Conservation (phyloP, 2,329 filamentous ascomycete species). For the Stachybotrys chartarum region DNA sequence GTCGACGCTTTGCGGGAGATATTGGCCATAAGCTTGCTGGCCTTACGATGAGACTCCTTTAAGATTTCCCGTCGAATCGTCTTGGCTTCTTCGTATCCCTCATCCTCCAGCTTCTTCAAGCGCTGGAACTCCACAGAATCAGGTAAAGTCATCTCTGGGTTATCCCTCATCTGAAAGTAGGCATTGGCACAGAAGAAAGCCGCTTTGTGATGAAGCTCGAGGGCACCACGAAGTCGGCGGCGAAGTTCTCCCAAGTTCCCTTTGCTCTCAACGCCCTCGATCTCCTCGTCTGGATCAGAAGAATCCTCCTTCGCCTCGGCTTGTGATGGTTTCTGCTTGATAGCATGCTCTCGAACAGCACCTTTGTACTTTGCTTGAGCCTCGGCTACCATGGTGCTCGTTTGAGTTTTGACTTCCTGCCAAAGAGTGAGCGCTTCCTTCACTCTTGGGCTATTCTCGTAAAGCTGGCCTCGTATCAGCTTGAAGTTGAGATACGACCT, state of each 20-base stretch:
- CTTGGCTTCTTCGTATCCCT: slow-evolving; percentile 74
- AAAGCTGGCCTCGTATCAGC: slow-evolving; percentile 67
- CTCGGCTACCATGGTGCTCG: slow-evolving; percentile 48
- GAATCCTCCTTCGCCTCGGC: slow-evolving; percentile 5
- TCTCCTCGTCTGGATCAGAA: slow-evolving; percentile 23
- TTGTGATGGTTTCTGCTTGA: background rate
- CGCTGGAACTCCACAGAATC: slow-evolving; percentile 59
- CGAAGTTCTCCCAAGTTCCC: slow-evolving; percentile 50
- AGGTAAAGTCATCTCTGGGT: slow-evolving; percentile 54
- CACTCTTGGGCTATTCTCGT: slow-evolving; percentile 66
- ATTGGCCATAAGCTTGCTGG: slow-evolving; percentile 48
- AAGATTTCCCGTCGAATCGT: slow-evolving; percentile 70
- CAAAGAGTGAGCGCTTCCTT: slow-evolving; percentile 65
- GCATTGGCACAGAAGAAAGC: slow-evolving; percentile 81
- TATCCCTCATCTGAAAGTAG: slow-evolving; percentile 74
- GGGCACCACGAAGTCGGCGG: slow-evolving; percentile 58
- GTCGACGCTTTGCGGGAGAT: slow-evolving; percentile 46
- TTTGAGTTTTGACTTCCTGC: slow-evolving; percentile 46
- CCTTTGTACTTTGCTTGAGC: slow-evolving; percentile 53
- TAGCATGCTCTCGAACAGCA: slow-evolving; percentile 32
- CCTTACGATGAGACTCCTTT: slow-evolving; percentile 35
- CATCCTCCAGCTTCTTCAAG: slow-evolving; percentile 63
- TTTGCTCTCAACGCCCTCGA: slow-evolving; percentile 23
- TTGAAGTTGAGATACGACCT: slow-evolving; percentile 56
- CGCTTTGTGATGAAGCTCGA: slow-evolving; percentile 77